Percentiles rank a stretch among this genome's conserved stretches.
phyloP scores from a whole-genome alignment of 176 grass and related monocot genomes.

The Ensete glaucum region DNA sequence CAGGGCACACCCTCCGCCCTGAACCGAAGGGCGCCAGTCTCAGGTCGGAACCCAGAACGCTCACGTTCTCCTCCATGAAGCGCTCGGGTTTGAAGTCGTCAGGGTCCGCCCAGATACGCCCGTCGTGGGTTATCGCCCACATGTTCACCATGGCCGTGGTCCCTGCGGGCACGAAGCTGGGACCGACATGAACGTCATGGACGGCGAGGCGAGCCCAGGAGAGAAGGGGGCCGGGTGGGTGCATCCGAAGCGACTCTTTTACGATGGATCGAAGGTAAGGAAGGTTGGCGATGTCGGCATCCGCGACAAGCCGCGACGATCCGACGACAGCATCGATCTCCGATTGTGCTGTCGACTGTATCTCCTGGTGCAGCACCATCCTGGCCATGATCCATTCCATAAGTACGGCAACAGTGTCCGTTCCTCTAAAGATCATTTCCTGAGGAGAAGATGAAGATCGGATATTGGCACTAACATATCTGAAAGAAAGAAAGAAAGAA shows the following conservation, averaged over 20 bases:
- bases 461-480: too few species aligned
- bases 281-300: constrained; percentile 27
- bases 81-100: constrained; percentile 22
- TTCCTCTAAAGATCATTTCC: constrained; percentile 45
- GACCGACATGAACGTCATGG: constrained; percentile 23
- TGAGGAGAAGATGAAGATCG: neutral
- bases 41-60: constrained; percentile 27
- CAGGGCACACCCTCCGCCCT: constrained; percentile 31
- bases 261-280: constrained; percentile 32
- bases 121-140: constrained; percentile 32
- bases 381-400: constrained; percentile 36
- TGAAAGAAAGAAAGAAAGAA: too few species aligned
- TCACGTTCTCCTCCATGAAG: constrained; percentile 27
- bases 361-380: constrained; percentile 33
- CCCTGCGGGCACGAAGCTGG: constrained; percentile 23
- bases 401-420: constrained; percentile 33
- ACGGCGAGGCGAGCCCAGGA: constrained; percentile 40
- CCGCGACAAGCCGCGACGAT: constrained; percentile 2
- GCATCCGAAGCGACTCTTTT: constrained; percentile 31
- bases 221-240: constrained; percentile 34
- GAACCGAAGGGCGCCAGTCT: constrained; percentile 33
- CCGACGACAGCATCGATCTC: constrained; percentile 29
- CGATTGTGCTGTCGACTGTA: constrained; percentile 27
- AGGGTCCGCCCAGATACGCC: constrained; percentile 24
- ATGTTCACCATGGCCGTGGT: constrained; percentile 41